These are phyloP conservation scores for Babesia ovata DNA, from an alignment of 169 alveolate genomes.

Conservation along the genomic window DNA sequence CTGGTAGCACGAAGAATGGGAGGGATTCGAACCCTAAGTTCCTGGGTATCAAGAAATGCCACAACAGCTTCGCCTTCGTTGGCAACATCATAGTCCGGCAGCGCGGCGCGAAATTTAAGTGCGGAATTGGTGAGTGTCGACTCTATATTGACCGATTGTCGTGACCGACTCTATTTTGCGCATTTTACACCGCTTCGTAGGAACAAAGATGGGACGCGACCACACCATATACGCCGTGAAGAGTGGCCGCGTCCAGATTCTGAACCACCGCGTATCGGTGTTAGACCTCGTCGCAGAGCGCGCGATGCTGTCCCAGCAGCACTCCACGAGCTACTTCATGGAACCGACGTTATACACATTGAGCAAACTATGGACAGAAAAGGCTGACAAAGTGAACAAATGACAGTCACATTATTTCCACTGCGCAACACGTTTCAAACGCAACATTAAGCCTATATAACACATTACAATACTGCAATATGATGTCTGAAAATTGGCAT, in stretches of 20 bases:
- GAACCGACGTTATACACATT: constrained; percentile 72
- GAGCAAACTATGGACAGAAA: constrained; percentile 74
- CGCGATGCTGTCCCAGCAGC: constrained; percentile 51
- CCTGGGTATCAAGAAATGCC: constrained; percentile 81
- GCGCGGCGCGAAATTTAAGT: constrained; percentile 84
- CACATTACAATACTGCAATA: too few relatives aligned
- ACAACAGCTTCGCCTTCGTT: constrained; percentile 80
- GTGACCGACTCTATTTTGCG: not conserved
- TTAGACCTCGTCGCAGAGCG: constrained; percentile 70
- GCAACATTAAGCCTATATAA: too few relatives aligned
- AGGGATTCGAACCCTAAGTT: constrained; percentile 83
- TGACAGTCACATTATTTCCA: not conserved
- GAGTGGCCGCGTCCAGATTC: constrained; percentile 72
- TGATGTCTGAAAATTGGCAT: too few relatives aligned
- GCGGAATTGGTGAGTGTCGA: constrained; percentile 80
- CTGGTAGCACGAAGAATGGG: constrained; percentile 87
- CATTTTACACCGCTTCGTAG: constrained; percentile 10
- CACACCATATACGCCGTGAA: constrained; percentile 72
- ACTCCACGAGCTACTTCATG: constrained; percentile 25
- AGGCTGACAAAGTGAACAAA: constrained; percentile 22
- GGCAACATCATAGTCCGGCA: constrained; percentile 85
- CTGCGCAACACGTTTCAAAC: too few relatives aligned
- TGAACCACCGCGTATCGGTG: constrained; percentile 71
- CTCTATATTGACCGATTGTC: not conserved
- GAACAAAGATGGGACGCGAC: constrained; percentile 74